These are phyloP conservation scores for Bipolaris oryzae DNA, from an alignment of 2,329 filamentous ascomycete species.

Conservation along the genomic window DNA sequence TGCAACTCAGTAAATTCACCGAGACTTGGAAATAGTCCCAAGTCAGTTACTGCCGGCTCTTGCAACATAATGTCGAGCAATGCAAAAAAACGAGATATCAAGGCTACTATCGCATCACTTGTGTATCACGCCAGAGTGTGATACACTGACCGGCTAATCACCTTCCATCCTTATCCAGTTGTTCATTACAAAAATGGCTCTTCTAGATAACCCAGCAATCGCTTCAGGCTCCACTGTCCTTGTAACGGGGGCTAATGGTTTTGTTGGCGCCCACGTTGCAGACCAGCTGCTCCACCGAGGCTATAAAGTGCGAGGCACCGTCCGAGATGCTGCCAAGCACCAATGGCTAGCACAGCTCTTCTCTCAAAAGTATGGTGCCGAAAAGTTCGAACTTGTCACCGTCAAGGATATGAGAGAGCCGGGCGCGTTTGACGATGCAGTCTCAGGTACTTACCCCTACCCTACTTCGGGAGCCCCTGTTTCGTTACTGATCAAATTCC, in stretches of 20 bases:
- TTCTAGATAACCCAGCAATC: conserved; percentile 12
- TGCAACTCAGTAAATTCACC: conserved; percentile 6
- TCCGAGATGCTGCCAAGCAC: conserved; percentile 30
- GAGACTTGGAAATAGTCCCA: neutral
- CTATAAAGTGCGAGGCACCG: conserved; percentile 42
- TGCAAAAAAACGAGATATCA: neutral
- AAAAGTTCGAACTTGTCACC: conserved; percentile 25
- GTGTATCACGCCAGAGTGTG: neutral
- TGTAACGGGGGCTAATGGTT: conserved; percentile 42
- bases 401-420: conserved; percentile 31
- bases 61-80: neutral
- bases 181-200: neutral
- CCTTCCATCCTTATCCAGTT: neutral
- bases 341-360: conserved; percentile 35
- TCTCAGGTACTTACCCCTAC: conserved; percentile 24
- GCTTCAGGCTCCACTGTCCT: conserved; percentile 31
- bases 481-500: neutral
- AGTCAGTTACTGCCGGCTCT: neutral
- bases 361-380: conserved; percentile 23
- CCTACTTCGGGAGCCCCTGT: too few species aligned
- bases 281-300: conserved; percentile 38
- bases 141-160: too few species aligned
- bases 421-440: conserved; percentile 29
- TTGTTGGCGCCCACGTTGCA: conserved; percentile 40
- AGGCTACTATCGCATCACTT: neutral